Percentiles rank a stretch among this genome's conserved stretches.
phyloP scores from a whole-genome alignment of 306 rosid genomes.

The Quercus engelmannii region DNA sequence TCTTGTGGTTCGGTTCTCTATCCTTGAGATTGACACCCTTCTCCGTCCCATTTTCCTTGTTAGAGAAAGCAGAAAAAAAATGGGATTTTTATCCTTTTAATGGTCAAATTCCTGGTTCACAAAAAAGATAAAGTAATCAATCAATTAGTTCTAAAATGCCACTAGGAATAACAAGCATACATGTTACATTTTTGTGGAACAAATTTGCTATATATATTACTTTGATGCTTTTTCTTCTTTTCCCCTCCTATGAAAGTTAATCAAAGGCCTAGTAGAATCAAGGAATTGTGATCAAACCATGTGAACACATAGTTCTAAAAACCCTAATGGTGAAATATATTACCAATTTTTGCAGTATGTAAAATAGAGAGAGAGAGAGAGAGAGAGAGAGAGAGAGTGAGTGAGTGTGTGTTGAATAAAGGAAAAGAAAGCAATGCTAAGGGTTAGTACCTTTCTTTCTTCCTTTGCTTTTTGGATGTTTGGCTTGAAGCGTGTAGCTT shows the following conservation, averaged over 20 bases:
- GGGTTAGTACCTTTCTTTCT: no score
- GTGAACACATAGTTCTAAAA: not conserved
- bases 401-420: not conserved
- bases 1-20: constrained; percentile 58
- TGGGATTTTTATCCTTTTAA: not conserved
- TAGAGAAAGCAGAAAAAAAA: not conserved
- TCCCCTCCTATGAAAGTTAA: no score
- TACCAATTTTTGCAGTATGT: not conserved
- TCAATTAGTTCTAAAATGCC: not conserved
- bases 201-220: no score
- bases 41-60: constrained; percentile 54
- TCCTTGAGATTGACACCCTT: constrained; percentile 58
- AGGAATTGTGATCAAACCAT: no score
- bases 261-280: no score
- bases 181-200: no score
- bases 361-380: not conserved
- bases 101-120: not conserved
- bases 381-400: not conserved
- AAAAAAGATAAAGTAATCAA: not conserved
- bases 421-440: not conserved
- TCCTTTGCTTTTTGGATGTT: not conserved
- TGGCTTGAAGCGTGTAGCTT: not conserved
- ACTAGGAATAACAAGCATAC: not conserved
- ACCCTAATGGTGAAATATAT: not conserved
- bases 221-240: no score